Base-by-base conservation (phyloP, 2,329 filamentous ascomycete genomes). In the Neofusicoccum sp. region DNA sequence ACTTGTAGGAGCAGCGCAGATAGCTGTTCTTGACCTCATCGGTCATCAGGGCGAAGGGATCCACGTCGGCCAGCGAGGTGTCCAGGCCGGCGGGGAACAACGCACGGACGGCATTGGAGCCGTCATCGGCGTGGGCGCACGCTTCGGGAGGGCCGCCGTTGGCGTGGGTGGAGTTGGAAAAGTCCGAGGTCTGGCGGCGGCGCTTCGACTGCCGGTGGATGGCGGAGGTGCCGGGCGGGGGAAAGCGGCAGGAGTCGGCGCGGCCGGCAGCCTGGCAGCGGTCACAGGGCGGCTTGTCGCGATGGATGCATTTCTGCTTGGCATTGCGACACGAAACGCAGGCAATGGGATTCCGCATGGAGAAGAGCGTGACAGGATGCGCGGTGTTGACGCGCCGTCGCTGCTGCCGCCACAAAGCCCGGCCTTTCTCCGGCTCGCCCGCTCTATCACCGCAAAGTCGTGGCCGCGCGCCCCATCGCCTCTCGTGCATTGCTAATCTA, bases 21-120 rank as follows among this genome's bases (percentile, higher is more conserved):
- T 75, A 76, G 65, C 70, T 73, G 65, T 75, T 75, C 68, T 74
- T 75, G 58, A 76, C 73, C 65, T 76, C 74, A 61, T 76, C 74
- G 3, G 73, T 76, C 51, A 76, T 65, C 51, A 75, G 68, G 38
- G 71, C 70, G 43, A 74, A 76, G 6, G 73, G 73, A 65, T 75
- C 73, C 26, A 74, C 63, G 58, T 68, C 64, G 51, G 73, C 71
- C 56, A 74, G 66, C 43, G 49, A 41, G 16, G 48, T 54, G 40
- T 54, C 48, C 16, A 60, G 58, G 12, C 58, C 58, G 12, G 28
- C 40, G 24, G 58, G 47, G 48, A 60, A 53, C 36, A 56, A 38
- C 9, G 38, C 51, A 36, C 49, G 49, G 6, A 54, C 49, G 49
- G 49, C 49, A 67, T 62, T 51, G 68, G 65, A 54, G 68, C 66